phyloP scores from a whole-genome alignment of 2,329 filamentous ascomycete species.

The Verruconis gallopava region DNA sequence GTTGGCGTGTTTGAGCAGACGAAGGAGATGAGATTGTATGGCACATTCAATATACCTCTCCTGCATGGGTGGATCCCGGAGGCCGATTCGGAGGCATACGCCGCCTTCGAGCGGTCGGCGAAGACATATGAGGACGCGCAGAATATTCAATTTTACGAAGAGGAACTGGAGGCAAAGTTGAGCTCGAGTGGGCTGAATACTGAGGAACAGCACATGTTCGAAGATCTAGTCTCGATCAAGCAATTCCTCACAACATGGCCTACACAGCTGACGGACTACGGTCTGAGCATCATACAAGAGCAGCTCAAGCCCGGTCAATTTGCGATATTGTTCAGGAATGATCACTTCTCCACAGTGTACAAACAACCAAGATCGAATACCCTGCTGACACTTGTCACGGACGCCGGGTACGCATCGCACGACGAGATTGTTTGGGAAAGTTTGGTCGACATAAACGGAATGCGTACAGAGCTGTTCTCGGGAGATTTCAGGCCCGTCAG shows the following conservation, averaged over 20 bases:
- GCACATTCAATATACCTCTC: constrained; percentile 74
- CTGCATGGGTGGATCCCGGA: constrained; percentile 87
- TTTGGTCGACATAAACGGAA: constrained; percentile 75
- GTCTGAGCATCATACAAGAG: constrained; percentile 59
- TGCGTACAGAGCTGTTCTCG: constrained; percentile 69
- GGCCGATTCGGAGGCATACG: constrained; percentile 51
- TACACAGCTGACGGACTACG: constrained; percentile 76
- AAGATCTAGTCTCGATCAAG: constrained; percentile 76
- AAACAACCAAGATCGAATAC: constrained; percentile 67
- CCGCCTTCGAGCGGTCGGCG: constrained; percentile 60
- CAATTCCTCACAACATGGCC: constrained; percentile 66
- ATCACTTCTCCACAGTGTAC: constrained; percentile 91
- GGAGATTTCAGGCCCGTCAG: constrained; percentile 85
- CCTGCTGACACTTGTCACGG: constrained; percentile 77
- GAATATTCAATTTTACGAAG: constrained; percentile 74
- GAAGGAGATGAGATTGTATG: constrained; percentile 77
- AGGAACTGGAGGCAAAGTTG: constrained; percentile 75
- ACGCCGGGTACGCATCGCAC: constrained; percentile 77
- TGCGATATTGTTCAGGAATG: constrained; percentile 89
- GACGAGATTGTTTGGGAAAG: constrained; percentile 96
- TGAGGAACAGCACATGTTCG: constrained; percentile 65
- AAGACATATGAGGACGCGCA: constrained; percentile 86
- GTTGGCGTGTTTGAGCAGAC: constrained; percentile 80
- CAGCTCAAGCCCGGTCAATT: constrained; percentile 64
- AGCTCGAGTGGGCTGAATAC: constrained; percentile 47